A percentile compares a stretch with the other conserved stretches of the same genome.
Conservation (phyloP, 192 early-diverging fungal genomes). For the Piromyces sp. region DNA sequence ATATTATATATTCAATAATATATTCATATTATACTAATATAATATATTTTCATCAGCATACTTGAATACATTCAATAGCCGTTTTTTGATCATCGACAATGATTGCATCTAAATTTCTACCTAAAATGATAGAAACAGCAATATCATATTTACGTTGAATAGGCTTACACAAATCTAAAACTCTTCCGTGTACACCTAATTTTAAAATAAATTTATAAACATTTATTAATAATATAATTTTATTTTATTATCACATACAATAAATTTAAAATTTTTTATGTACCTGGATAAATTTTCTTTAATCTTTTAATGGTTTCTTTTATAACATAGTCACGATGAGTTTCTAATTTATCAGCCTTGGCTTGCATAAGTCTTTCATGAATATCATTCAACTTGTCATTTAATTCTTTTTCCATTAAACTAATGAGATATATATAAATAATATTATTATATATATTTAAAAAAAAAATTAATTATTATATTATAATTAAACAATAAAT, state of each 20-base stretch:
- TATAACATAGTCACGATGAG: slow-evolving; percentile 41
- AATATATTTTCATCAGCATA: slow-evolving; percentile 1
- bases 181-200: slow-evolving; percentile 63
- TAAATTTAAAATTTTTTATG: too few species aligned
- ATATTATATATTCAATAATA: too few species aligned
- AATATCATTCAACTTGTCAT: slow-evolving; percentile 67
- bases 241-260: too few species aligned
- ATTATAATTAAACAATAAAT: too few species aligned
- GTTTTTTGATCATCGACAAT: slow-evolving; percentile 82
- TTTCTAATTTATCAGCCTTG: slow-evolving; percentile 64
- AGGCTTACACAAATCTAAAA: slow-evolving; percentile 79
- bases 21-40: too few species aligned
- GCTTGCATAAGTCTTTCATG: slow-evolving; percentile 63
- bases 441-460: too few species aligned
- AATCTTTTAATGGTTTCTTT: slow-evolving; percentile 21
- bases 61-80: slow-evolving; percentile 87
- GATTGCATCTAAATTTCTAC: slow-evolving; percentile 83
- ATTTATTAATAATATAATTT: too few species aligned
- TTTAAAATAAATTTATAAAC: too few species aligned
- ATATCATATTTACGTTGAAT: slow-evolving; percentile 80
- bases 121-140: slow-evolving; percentile 71
- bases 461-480: too few species aligned
- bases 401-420: slow-evolving; percentile 49
- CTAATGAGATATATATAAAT: slow-evolving; percentile 7
- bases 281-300: slow-evolving; percentile 42